Evolutionary conservation across 164 flowering plant species (phyloP).

Genomic region (Tinospora cordifolia): DNA sequence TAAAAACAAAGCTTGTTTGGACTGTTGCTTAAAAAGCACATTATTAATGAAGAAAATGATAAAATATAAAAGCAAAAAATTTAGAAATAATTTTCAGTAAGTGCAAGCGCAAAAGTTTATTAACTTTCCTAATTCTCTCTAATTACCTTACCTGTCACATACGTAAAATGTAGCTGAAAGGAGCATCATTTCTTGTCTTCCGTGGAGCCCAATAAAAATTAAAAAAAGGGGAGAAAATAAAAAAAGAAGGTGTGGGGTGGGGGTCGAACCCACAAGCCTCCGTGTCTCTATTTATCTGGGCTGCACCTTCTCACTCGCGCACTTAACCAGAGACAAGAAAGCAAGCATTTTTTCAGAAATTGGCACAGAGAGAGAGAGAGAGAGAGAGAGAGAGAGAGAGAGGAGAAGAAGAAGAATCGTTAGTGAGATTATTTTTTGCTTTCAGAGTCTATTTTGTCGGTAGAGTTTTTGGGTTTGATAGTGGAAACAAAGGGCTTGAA

Average conservation of each 20-base stretch:
- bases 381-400: not conserved
- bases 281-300: not conserved
- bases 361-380: not conserved
- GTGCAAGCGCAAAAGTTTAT: not conserved
- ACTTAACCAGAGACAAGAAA: not conserved
- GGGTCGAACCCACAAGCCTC: not conserved
- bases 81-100: not conserved
- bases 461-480: too few relatives aligned
- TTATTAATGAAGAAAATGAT: not conserved
- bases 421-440: conserved; percentile 1
- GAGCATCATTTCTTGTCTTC: not conserved
- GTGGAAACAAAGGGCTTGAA: too few relatives aligned
- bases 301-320: not conserved
- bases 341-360: not conserved
- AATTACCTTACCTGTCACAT: not conserved
- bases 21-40: not conserved
- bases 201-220: not conserved
- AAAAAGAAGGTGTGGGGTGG: too few relatives aligned
- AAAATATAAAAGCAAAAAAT: not conserved
- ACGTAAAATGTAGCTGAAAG: not conserved
- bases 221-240: too few relatives aligned
- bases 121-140: not conserved
- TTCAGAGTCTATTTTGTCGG: not conserved
- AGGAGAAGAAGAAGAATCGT: not conserved
- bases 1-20: not conserved